A percentile compares a stretch with the other conserved stretches of the same genome.
Conservation (phyloP, 1,284 basidiomycete genomes). For the Trametes pubescens region DNA sequence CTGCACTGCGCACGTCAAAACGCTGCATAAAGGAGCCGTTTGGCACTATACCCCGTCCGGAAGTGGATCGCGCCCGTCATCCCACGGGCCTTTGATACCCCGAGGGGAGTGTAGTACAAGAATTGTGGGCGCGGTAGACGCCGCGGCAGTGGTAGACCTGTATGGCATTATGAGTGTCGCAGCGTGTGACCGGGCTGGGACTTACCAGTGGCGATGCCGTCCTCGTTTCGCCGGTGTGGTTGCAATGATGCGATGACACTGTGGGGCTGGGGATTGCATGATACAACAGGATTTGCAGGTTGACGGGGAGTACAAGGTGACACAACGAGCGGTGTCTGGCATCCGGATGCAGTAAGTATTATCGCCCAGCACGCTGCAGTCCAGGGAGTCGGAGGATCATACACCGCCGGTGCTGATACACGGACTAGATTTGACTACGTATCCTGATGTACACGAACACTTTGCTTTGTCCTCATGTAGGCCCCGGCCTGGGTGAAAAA, state of each 20-base stretch:
- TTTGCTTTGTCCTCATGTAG: no score
- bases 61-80: background rate
- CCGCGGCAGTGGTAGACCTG: background rate
- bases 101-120: background rate
- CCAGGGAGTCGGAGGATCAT: background rate
- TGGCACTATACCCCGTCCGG: background rate
- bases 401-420: no score
- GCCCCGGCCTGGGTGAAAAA: no score
- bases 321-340: background rate
- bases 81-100: slow-evolving; percentile 1
- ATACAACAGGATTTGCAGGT: background rate
- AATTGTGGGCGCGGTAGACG: background rate
- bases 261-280: background rate
- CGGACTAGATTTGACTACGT: no score
- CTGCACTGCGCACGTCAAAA: background rate
- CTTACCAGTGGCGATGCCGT: background rate
- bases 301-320: background rate
- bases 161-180: slow-evolving; percentile 1
- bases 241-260: background rate
- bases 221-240: background rate
- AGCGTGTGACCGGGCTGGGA: background rate
- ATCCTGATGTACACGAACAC: no score
- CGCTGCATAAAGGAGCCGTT: no score
- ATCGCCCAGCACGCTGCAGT: background rate
- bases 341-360: background rate